Conservation (phyloP, 2,329 filamentous ascomycete genomes). For the Macrophomina phaseolina region DNA sequence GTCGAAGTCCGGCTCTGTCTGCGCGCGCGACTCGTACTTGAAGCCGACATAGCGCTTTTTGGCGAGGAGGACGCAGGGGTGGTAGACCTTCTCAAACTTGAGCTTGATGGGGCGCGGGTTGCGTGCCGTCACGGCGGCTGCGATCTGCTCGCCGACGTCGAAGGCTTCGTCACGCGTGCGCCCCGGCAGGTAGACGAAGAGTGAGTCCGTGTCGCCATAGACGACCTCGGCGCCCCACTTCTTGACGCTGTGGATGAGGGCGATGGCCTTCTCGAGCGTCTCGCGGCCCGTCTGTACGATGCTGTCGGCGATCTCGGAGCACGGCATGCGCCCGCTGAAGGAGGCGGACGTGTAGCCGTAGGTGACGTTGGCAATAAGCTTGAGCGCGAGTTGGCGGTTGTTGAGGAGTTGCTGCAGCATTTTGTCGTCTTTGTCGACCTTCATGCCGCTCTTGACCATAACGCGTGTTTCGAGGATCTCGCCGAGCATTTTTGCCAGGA, state of each 20-base stretch:
- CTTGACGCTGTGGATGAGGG: slow-evolving; percentile 84
- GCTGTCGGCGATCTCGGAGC: slow-evolving; percentile 95
- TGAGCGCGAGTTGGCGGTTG: slow-evolving; percentile 91
- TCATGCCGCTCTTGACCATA: slow-evolving; percentile 99
- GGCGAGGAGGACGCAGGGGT: slow-evolving; percentile 89
- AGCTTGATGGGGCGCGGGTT: slow-evolving; percentile 93
- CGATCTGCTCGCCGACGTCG: slow-evolving; percentile 89
- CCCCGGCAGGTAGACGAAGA: slow-evolving; percentile 90
- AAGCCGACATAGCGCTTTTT: slow-evolving; percentile 99
- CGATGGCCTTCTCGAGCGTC: slow-evolving; percentile 91
- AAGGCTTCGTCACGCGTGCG: slow-evolving; percentile 89
- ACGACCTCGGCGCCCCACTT: slow-evolving; percentile 96
- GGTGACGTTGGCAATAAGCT: slow-evolving; percentile 97
- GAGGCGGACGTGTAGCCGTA: slow-evolving; percentile 98
- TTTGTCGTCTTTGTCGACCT: slow-evolving; percentile 86
- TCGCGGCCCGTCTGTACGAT: slow-evolving; percentile 97
- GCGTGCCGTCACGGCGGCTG: slow-evolving; percentile 81
- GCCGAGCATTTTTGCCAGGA: slow-evolving; percentile 93
- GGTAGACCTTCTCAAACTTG: slow-evolving; percentile 98
- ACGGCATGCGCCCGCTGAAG: slow-evolving; percentile 97
- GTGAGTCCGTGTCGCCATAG: slow-evolving; percentile 95
- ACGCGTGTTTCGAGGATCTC: slow-evolving; percentile 95
- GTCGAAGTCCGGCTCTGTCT: slow-evolving; percentile 86
- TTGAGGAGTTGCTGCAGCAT: slow-evolving; percentile 85
- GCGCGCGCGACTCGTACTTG: slow-evolving; percentile 83